Conservation (phyloP, 306 rosid genomes). For the Trifolium dubium region DNA sequence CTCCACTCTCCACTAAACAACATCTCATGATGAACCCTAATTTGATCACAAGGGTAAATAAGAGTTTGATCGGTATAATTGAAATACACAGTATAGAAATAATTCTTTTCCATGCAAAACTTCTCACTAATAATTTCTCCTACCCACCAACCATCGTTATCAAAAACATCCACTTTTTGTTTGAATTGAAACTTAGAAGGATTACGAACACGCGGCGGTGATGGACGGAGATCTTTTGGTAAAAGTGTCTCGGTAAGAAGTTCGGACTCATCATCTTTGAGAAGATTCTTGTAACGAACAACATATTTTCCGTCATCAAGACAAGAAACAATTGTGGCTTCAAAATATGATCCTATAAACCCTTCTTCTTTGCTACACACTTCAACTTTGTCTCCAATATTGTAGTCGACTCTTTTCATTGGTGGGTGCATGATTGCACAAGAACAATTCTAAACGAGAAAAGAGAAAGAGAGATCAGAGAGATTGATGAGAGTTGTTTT, state of each 20-base stretch:
- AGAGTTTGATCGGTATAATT: not conserved
- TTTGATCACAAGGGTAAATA: not conserved
- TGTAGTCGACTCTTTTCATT: conserved; percentile 6
- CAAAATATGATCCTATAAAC: conserved; percentile 20
- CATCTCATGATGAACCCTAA: conserved; percentile 5
- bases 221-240: conserved; percentile 49
- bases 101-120: not conserved
- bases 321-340: conserved; percentile 6
- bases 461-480: not conserved
- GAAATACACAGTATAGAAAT: not conserved
- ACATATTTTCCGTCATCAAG: conserved; percentile 36
- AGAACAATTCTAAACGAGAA: not conserved
- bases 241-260: conserved; percentile 30
- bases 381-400: conserved; percentile 3
- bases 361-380: conserved; percentile 36
- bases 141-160: conserved; percentile 47
- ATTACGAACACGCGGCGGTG: conserved; percentile 25
- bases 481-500: not conserved
- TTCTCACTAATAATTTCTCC: not conserved
- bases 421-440: conserved; percentile 43
- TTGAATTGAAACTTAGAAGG: not conserved
- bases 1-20: not conserved
- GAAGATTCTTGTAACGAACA: conserved; percentile 38
- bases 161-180: conserved; percentile 56
- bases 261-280: conserved; percentile 25